Base-by-base conservation (phyloP, 192 early-diverging fungal genomes). In the Mycoemilia scoparia region DNA sequence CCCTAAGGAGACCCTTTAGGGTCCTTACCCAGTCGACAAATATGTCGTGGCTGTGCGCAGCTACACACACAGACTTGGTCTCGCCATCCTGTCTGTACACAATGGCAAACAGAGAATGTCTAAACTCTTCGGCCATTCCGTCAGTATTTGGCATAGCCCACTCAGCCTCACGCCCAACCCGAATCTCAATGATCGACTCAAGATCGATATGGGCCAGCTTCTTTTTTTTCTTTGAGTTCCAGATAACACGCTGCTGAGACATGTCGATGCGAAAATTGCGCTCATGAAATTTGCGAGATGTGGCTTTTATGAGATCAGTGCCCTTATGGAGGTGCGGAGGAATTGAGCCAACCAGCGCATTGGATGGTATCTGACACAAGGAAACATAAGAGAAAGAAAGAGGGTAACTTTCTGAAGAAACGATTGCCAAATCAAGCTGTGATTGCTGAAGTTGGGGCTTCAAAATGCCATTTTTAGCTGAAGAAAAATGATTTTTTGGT, bases 121-220 rank as follows among this genome's bases (percentile, higher is more conserved):
- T 37, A 4, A 50, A 39, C 32, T 54, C 54, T 17, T 57, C 45
- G 16, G 60, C 53, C 27, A 63, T 30, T 24, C 60, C 31, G 36
- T 37, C 34, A 10, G 48, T 46, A 37, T 63, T 36, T 21, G 42
- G 39, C 2, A 63, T 54, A 5, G 60, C 44, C 60, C 60, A 57
- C 32, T 57, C 46, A 10, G 60, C 60, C 32, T 43, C 41, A 29
- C 49, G 48, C 15, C 60, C 60, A 11, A 55, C 45, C 7, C 60
- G 40, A 9, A 63, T 25, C 36, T 63, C 60, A 21, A 57, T 50
- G 29, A 63, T 63, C 33, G 49, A 49, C 45, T 63, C 60, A 21
- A 63, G 41, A 36, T 63, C 60, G 40, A 63, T 52, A 22, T 62
- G 49, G 27, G 59, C 59, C 13, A 56, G 59, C 41, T 62, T 62